Percentiles rank a stretch among this genome's conserved stretches.
Evolutionary conservation across 805 yeast genomes (phyloP).

Genomic region (Metschnikowia cubensis): DNA sequence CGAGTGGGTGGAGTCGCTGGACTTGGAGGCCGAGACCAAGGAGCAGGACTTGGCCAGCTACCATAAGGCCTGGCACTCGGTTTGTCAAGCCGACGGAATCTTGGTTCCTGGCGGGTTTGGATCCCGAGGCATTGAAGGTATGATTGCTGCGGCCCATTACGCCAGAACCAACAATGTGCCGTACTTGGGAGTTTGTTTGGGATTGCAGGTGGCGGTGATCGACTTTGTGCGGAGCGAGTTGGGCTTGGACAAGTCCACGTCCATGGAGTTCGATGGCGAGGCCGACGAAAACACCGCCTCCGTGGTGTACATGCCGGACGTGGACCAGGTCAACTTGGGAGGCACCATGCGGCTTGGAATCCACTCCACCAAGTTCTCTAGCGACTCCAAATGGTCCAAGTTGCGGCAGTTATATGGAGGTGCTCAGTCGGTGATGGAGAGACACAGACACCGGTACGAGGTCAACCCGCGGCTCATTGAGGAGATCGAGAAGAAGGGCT

Average conservation of each 20-base stretch:
- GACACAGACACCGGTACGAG: conserved; percentile 99
- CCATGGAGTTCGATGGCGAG: conserved; percentile 76
- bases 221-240: conserved; percentile 83
- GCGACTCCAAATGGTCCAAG: conserved; percentile 59
- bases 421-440: conserved; percentile 66
- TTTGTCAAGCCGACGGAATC: conserved; percentile 93
- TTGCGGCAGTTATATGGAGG: conserved; percentile 79
- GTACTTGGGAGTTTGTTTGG: conserved; percentile 94
- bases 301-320: conserved; percentile 98
- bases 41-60: conserved; percentile 64
- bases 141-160: conserved; percentile 95
- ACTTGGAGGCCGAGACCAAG: conserved; percentile 74
- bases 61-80: conserved; percentile 93
- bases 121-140: conserved; percentile 94
- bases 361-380: conserved; percentile 80
- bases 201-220: conserved; percentile 94
- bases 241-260: conserved; percentile 63
- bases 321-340: conserved; percentile 91
- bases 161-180: conserved; percentile 97
- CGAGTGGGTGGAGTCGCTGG: conserved; percentile 94
- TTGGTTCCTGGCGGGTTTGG: conserved; percentile 99
- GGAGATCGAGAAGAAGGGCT: conserved; percentile 70
- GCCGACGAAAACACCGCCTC: conserved; percentile 60
- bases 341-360: conserved; percentile 99
- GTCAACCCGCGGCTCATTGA: conserved; percentile 81